Conservation (phyloP, 2,329 filamentous ascomycete genomes). For the Onygenales sp. region DNA sequence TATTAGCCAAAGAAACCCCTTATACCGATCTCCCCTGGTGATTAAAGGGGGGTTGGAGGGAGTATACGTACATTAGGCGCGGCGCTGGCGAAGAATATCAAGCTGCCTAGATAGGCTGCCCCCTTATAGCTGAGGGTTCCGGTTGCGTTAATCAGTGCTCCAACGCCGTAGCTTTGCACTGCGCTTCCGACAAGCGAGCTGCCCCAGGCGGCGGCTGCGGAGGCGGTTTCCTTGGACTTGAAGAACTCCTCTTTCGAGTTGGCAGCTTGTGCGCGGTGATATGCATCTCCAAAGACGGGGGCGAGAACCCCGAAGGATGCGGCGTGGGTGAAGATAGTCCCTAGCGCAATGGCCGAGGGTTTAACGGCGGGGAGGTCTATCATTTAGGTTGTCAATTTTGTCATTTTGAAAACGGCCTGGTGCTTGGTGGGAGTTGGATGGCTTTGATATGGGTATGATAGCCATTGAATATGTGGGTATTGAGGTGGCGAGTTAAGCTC, state of each 20-base stretch:
- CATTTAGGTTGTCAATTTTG: too few relatives aligned
- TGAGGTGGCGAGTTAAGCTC: not conserved
- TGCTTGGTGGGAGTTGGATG: not conserved
- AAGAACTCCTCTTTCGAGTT: constrained; percentile 97
- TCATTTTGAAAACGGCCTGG: too few relatives aligned
- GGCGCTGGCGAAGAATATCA: constrained; percentile 87
- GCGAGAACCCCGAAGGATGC: constrained; percentile 78
- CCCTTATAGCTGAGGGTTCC: constrained; percentile 95
- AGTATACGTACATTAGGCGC: constrained; percentile 65
- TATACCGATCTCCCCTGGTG: not conserved
- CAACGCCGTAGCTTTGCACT: constrained; percentile 81
- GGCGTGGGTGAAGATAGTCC: constrained; percentile 91
- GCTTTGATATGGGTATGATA: not conserved
- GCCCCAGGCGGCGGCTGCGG: constrained; percentile 80
- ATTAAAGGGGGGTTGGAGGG: not conserved
- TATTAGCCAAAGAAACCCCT: constrained; percentile 1
- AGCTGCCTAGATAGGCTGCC: constrained; percentile 78
- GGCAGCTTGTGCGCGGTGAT: constrained; percentile 80
- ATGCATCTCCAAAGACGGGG: constrained; percentile 88
- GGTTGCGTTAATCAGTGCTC: constrained; percentile 85
- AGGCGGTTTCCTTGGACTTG: constrained; percentile 82
- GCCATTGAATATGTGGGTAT: not conserved
- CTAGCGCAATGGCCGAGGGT: constrained; percentile 94
- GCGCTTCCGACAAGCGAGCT: constrained; percentile 82
- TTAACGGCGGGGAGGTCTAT: constrained; percentile 73